phyloP scores from a whole-genome alignment of 2,329 filamentous ascomycete species.

The Ceratocystiopsis minuta region DNA sequence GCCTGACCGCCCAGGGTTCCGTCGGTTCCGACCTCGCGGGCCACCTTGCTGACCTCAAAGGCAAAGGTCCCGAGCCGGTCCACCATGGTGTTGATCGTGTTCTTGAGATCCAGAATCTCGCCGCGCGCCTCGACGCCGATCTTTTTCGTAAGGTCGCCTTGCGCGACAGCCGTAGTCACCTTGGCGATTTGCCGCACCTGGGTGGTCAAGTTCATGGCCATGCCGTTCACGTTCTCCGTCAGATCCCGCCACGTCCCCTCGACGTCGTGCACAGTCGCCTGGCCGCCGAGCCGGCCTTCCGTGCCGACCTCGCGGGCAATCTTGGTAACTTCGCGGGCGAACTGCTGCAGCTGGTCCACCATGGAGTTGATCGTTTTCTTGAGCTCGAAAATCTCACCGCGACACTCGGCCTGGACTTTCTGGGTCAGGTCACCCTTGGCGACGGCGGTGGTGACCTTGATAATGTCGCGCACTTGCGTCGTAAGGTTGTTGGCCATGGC shows the following conservation, averaged over 20 bases:
- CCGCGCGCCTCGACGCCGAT: slow-evolving; percentile 86
- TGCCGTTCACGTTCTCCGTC: slow-evolving; percentile 90
- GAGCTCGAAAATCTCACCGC: slow-evolving; percentile 80
- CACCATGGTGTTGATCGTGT: slow-evolving; percentile 98
- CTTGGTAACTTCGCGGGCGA: slow-evolving; percentile 91
- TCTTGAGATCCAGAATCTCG: slow-evolving; percentile 88
- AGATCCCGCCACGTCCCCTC: slow-evolving; percentile 95
- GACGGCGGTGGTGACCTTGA: slow-evolving; percentile 56
- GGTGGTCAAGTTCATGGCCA: slow-evolving; percentile 95
- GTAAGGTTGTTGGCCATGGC: slow-evolving; percentile 79
- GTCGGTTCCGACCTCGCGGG: slow-evolving; percentile 89
- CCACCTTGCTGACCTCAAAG: slow-evolving; percentile 89
- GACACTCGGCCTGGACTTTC: slow-evolving; percentile 85
- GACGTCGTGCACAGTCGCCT: slow-evolving; percentile 89
- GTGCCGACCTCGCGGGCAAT: slow-evolving; percentile 93
- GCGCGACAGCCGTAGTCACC: slow-evolving; percentile 87
- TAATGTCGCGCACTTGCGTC: slow-evolving; percentile 87
- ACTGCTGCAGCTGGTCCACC: slow-evolving; percentile 94
- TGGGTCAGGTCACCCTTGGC: slow-evolving; percentile 82
- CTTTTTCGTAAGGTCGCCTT: slow-evolving; percentile 87
- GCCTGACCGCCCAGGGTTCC: slow-evolving; percentile 88
- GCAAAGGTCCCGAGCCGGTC: slow-evolving; percentile 92
- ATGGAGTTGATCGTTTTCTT: slow-evolving; percentile 99
- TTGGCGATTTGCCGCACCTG: slow-evolving; percentile 96
- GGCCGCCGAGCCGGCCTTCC: slow-evolving; percentile 81